phyloP scores from a whole-genome alignment of 1,284 basidiomycete species.

The Puccinia polysora region DNA sequence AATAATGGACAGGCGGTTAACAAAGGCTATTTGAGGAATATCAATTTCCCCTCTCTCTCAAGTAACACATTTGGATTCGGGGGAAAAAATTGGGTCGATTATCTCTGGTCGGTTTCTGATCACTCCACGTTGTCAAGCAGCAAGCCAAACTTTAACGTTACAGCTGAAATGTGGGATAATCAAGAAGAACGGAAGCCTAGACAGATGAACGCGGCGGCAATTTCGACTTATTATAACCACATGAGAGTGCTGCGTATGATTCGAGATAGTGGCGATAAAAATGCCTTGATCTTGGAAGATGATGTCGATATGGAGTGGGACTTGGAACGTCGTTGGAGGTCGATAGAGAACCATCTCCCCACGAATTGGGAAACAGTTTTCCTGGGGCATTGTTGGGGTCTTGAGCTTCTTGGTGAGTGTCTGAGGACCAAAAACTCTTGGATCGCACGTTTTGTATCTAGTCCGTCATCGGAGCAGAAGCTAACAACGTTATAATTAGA shows the following conservation, averaged over 20 bases:
- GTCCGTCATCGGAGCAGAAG: conserved; percentile 55
- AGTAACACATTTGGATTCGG: conserved; percentile 9
- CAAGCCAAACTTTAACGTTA: conserved; percentile 27
- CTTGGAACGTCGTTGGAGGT: conserved; percentile 57
- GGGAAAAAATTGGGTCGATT: conserved; percentile 43
- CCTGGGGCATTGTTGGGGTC: conserved; percentile 59
- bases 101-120: conserved; percentile 43
- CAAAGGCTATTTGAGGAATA: neutral
- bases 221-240: conserved; percentile 74
- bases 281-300: conserved; percentile 67
- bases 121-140: conserved; percentile 44
- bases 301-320: conserved; percentile 73
- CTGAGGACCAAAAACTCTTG: neutral
- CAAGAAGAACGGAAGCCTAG: conserved; percentile 44
- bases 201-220: conserved; percentile 56
- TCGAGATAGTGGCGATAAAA: conserved; percentile 51
- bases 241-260: conserved; percentile 57
- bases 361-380: conserved; percentile 69
- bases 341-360: conserved; percentile 62
- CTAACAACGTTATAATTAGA: conserved; percentile 55
- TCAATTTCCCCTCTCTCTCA: conserved; percentile 24
- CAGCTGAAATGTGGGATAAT: conserved; percentile 47
- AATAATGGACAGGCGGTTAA: conserved; percentile 26
- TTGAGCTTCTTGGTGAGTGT: conserved; percentile 48
- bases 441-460: conserved; percentile 49